Conservation (phyloP, 2,329 filamentous ascomycete species). For the Coccinonectria pachysandricola region DNA sequence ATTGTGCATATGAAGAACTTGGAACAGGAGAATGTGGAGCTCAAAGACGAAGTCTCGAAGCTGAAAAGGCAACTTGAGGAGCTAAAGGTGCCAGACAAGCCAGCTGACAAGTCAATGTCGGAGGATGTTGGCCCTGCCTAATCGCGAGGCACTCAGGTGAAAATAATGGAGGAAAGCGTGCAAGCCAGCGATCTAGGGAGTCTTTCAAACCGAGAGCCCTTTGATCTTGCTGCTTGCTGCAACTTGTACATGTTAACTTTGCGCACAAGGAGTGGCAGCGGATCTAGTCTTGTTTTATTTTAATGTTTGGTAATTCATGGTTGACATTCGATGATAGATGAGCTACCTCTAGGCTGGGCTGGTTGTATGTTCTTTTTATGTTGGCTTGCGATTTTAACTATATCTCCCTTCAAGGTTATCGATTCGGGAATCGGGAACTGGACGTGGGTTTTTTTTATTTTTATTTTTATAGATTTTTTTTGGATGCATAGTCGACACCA, state of each 20-base stretch:
- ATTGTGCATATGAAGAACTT: slow-evolving; percentile 90
- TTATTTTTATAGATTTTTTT: too few species aligned
- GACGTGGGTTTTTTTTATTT: too few species aligned
- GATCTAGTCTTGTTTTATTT: slow-evolving; percentile 10
- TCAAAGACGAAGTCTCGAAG: slow-evolving; percentile 48
- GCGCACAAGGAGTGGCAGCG: slow-evolving; percentile 8
- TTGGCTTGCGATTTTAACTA: too few species aligned
- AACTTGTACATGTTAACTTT: slow-evolving; percentile 4
- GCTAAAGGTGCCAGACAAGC: slow-evolving; percentile 9
- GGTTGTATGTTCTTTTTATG: too few species aligned
- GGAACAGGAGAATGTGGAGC: slow-evolving; percentile 59
- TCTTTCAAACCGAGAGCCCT: too few species aligned
- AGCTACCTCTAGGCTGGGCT: slow-evolving; percentile 5
- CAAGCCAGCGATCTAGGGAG: too few species aligned
- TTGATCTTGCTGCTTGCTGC: slow-evolving; percentile 5
- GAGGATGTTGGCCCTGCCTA: too few species aligned
- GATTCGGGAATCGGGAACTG: too few species aligned
- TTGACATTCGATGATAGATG: slow-evolving; percentile 9
- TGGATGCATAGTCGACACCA: too few species aligned
- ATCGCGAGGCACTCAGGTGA: slow-evolving; percentile 6
- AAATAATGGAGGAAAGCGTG: slow-evolving; percentile 1
- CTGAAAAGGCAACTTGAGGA: slow-evolving; percentile 23
- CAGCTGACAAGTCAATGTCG: not conserved
- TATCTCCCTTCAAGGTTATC: too few species aligned
- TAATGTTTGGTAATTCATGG: slow-evolving; percentile 6